Conservation (phyloP, 2,329 filamentous ascomycete species). For the Beauveria sp. region DNA sequence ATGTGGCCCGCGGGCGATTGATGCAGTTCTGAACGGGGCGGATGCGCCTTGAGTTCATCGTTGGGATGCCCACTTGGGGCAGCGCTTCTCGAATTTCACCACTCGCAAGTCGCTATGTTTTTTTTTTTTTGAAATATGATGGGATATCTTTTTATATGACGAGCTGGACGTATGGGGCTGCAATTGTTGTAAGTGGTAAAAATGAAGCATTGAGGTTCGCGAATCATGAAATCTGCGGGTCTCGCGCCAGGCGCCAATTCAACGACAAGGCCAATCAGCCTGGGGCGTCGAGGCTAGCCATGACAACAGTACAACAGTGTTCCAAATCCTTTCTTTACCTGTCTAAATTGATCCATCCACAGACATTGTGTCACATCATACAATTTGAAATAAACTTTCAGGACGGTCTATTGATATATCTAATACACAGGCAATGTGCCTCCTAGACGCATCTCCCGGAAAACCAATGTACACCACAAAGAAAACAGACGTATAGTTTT, state of each 20-base stretch:
- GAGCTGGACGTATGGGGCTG: background rate
- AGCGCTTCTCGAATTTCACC: background rate
- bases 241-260: background rate
- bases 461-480: constrained; percentile 29
- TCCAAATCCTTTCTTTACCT: too few species aligned
- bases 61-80: background rate
- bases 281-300: too few species aligned
- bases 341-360: background rate
- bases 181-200: background rate
- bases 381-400: background rate
- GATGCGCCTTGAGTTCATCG: background rate
- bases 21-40: background rate
- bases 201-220: background rate
- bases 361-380: background rate
- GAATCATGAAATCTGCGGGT: background rate
- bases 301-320: too few species aligned
- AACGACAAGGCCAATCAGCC: background rate
- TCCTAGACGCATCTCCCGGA: constrained; percentile 18
- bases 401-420: constrained; percentile 25
- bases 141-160: background rate
- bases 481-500: constrained; percentile 21
- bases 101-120: background rate
- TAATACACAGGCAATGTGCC: constrained; percentile 25
- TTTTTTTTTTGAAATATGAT: background rate
- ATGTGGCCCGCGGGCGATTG: background rate